Evolutionary conservation across 768 basidiomycete species (phyloP), one percentile per base, ranked within the genome.

Genomic region (Tremella mesenterica): DNA sequence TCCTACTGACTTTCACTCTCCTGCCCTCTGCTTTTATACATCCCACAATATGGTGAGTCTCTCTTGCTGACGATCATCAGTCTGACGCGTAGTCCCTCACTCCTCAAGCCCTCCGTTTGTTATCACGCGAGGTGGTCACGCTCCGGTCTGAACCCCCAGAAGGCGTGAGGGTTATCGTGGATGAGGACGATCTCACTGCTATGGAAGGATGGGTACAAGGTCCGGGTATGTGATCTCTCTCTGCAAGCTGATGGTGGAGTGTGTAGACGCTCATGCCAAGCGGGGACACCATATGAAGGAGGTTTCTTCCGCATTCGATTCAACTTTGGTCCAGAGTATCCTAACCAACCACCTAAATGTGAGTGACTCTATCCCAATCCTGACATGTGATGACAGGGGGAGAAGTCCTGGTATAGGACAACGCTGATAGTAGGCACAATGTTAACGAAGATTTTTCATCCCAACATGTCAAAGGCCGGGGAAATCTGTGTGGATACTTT

Each of bases 401-500:
- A 20, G 20, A 25, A 34, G 28, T 16, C n/a, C 39, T 39, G 29
- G 5, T 49, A 49, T 26, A 21, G 34, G 41, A 10, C 41, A 7
- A 7, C 47, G 20, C 44, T 20, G 39, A 61, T 50, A 16, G 7
- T 60, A 93, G 91, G 92, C 67, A 85, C 87, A 77, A 86, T 95
- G 13, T 53, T 72, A n/a, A 95, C 92, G 46, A 95, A 93, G 77
- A 92, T 97, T 52, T 96, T 96, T 74, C 92, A 96, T 65, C 92
- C 93, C 0, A 97, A 97, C 64, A 89, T 97, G 34, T 92, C 90
- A 0, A 79, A 80, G 29, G 73, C 81, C 0, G 91, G 91, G 14
- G 91, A 95, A 74, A 96, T 96, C 61, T 96, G 91, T 71, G 91
- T 96, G 13, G 93, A 92, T 76, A 96, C 91, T 6, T 76, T 96